phyloP scores from a whole-genome alignment of 805 yeast genomes.

The Zygosaccharomyces pseudorouxii region DNA sequence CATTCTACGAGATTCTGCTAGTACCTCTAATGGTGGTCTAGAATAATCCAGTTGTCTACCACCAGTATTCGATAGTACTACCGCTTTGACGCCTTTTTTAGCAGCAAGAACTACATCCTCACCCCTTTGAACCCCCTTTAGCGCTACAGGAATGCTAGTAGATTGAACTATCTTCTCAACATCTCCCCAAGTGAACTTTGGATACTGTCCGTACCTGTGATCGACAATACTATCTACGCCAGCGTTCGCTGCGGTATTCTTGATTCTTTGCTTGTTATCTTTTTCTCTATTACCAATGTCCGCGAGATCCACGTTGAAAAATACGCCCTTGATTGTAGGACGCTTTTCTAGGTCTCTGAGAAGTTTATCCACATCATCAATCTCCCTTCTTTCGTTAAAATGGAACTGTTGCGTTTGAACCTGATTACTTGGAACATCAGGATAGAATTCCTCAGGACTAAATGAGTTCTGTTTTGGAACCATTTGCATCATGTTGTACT shows the following conservation, averaged over 20 bases:
- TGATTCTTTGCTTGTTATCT: constrained; percentile 37
- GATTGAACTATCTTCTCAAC: constrained; percentile 27
- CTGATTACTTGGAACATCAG: constrained; percentile 31
- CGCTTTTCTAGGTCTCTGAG: constrained; percentile 32
- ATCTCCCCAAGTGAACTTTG: constrained; percentile 35
- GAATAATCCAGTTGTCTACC: constrained; percentile 67
- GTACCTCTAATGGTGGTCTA: constrained; percentile 56
- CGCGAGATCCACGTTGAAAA: constrained; percentile 54
- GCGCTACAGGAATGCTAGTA: constrained; percentile 44
- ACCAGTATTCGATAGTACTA: constrained; percentile 68
- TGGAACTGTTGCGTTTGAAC: constrained; percentile 49
- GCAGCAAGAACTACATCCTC: constrained; percentile 62
- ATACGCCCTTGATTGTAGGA: constrained; percentile 43
- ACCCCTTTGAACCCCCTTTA: constrained; percentile 65
- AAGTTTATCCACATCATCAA: constrained; percentile 9
- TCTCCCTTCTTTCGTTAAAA: constrained; percentile 33
- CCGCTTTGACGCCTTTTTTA: constrained; percentile 56
- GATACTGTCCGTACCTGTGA: constrained; percentile 14
- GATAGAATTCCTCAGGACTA: constrained; percentile 40
- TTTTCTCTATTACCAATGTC: constrained; percentile 50
- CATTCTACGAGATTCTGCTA: constrained; percentile 49
- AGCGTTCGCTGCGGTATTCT: constrained; percentile 15
- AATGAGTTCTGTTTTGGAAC: constrained; percentile 42
- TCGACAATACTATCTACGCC: constrained; percentile 6
- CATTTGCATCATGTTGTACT: constrained; percentile 45